Evolutionary conservation across 1,284 basidiomycete genomes (phyloP), one percentile per base, ranked within the genome.

Genomic region (Tausonia pullulans): DNA sequence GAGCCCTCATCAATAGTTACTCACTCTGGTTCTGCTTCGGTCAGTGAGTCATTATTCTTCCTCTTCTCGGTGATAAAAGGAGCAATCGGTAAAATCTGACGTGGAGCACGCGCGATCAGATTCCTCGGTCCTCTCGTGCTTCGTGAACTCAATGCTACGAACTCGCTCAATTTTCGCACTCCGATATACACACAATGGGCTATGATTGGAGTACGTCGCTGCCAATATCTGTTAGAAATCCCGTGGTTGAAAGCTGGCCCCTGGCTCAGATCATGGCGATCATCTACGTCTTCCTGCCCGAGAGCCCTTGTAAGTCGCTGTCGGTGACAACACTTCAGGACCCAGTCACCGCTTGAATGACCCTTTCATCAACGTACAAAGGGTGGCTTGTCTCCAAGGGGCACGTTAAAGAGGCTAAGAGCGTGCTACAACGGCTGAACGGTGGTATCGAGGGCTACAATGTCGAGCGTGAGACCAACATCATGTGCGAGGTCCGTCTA

Each of bases 141-240:
- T 1, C 56, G 61, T 8, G 27, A 52, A n/a, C 50, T 70, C 44
- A 67, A 68, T 49, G 16, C 40, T 14, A 58, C 51, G 7, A 39
- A 69, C 9, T 68, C 71, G 0, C 50, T 60, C 61, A 67, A 69
- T 60, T 73, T 70, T 62, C 67, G 69, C 7, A 61, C 48, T 7
- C 66, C 68, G 3, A 68, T 72, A 52, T 72, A 72, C 63, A 69
- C 70, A 9, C 70, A 73, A 62, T 72, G 70, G 70, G 69, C 59
- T 10, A 68, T 70, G 51, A 69, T 71, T 66, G 70, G 69, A 55
- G 39, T 55, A 9, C 16, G 8, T 16, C 53, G 8, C 53, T 55
- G 8, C 53, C 1, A 11, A 8, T 11, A 8, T 40, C n/a, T 9
- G 2, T 55, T 1, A 16, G 53, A 55, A 55, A 55, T 55, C 39